Base-by-base conservation (phyloP, 495 filamentous ascomycete genomes). In the Daldinia grandis region DNA sequence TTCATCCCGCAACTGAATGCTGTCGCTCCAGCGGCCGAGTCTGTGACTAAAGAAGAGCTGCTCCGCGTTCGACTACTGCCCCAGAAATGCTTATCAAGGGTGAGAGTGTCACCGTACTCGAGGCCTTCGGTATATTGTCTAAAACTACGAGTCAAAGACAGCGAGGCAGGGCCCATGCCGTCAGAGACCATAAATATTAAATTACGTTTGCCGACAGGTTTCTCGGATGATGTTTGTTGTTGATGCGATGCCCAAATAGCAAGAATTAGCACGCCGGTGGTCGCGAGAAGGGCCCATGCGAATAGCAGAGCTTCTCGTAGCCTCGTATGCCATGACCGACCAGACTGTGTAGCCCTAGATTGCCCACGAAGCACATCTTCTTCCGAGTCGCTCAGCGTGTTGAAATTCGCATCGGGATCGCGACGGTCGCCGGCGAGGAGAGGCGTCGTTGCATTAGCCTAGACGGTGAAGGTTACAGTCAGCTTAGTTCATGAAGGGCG, bases 111-210 rank as follows among this genome's bases (percentile, higher is more conserved):
- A 62, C 89, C 87, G 62, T 85, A 81, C 3, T 91, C 89, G 15
- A 94, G 81, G 12, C 86, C 87, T 35, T 89, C 83, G 35, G 84
- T 81, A 47, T 83, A 79, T 78, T 99, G 95, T 30, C 88, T 84
- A 81, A 93, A 98, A 74, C 87, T 89, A 51, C 95, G 84, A 5
- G 96, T 97, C 76, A 98, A 79, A 12, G 88, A 88, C 25, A 98
- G 84, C 76, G 92, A 95, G 21, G 94, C 92, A 3, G 95, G 95
- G 0, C 95, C 95, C 96, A 99, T 98, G 61, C 95, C 95, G 76
- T 99, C 95, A 0, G 92, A 96, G 8, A 99, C 96, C 96, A 99
- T 98, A 83, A 99, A 98, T 66, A 99, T 90, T 40, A 98, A 79
- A 75, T 98, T 99, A 25, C 91, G 85, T 80, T 98, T 99, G 14